Conservation (phyloP, 2,329 filamentous ascomycete genomes). For the Hirsutella thompsonii region DNA sequence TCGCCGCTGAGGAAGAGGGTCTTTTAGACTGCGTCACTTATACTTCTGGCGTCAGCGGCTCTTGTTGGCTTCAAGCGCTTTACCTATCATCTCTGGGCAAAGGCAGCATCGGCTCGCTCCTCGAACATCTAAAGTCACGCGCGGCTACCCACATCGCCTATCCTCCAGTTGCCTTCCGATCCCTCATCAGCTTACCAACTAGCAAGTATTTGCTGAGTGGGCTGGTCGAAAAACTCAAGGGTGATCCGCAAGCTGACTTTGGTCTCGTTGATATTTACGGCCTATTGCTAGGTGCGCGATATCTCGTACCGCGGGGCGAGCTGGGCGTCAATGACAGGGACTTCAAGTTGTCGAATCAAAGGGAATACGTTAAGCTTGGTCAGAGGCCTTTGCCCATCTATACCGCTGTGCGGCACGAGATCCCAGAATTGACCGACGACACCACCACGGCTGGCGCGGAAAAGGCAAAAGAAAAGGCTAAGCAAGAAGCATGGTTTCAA, state of each 20-base stretch:
- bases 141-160: slow-evolving; percentile 86
- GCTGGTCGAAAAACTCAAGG: slow-evolving; percentile 81
- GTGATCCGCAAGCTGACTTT: slow-evolving; percentile 57
- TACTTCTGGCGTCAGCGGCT: slow-evolving; percentile 88
- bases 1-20: slow-evolving; percentile 74
- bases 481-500: slow-evolving; percentile 79
- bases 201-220: slow-evolving; percentile 85
- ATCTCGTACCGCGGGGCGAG: slow-evolving; percentile 75
- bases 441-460: slow-evolving; percentile 24
- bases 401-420: slow-evolving; percentile 89
- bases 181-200: slow-evolving; percentile 78
- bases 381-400: slow-evolving; percentile 87
- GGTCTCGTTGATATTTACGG: slow-evolving; percentile 92
- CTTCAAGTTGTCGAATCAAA: slow-evolving; percentile 84
- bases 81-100: slow-evolving; percentile 62
- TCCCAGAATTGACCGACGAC: slow-evolving; percentile 47
- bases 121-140: slow-evolving; percentile 77
- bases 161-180: slow-evolving; percentile 67
- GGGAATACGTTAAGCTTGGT: slow-evolving; percentile 61
- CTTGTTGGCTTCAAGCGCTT: slow-evolving; percentile 86
- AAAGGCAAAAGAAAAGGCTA: slow-evolving; percentile 37
- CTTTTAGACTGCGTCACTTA: slow-evolving; percentile 93
- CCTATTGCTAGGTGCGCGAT: slow-evolving; percentile 66
- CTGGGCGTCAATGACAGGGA: slow-evolving; percentile 59
- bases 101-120: slow-evolving; percentile 53